Base-by-base conservation (phyloP, 345 rosid genomes). In the Tarenaya hassleriana region DNA sequence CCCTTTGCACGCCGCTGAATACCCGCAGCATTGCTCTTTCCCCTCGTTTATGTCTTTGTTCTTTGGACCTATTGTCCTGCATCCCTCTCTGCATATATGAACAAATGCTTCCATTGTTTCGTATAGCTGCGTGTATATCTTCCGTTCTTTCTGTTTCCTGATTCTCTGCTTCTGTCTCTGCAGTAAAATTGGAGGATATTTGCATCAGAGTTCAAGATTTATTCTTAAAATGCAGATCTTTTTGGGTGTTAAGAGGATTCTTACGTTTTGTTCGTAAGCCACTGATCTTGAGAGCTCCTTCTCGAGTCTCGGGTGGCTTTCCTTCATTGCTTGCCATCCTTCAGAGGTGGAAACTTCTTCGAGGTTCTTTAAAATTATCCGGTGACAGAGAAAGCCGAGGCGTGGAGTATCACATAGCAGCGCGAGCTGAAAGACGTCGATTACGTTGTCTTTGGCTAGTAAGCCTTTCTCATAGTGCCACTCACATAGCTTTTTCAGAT, bases 101-200 rank as follows among this genome's bases (percentile, higher is more conserved):
- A 86, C 86, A 38, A 86, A 83, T 17, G 97, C 91, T 46, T 86
- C 94, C 97, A 83, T 90, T 29, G 95, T 95, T 59, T 82, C 94
- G 16, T 80, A 76, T 4, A 90, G 32, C 14, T 86, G 86, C 40
- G 77, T 16, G 18, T 90, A 90, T 32, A 81, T 81, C 52, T 80
- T 73, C 50, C 53, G 64, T 71, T 90, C 91, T 0, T 84, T 76
- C 9, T 37, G 13, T 57, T 70, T 86, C 63, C 68, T 75, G 13
- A 59, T 66, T 65, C 82, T 78, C 35, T 76, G 76, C 56, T 79
- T 82, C 41, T 41, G 58, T 16, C 46, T 66, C 94, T 86, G 77
- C 16, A 73, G 43, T 37, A 24, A 38, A 16, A 33, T 14, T 1
- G 1, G 31, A 40, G 41, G 7, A 7, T 61, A 29, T 8, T n/a